phyloP scores from a whole-genome alignment of 225 moss, liverwort and hornwort species.

The Polytrichum commune region DNA sequence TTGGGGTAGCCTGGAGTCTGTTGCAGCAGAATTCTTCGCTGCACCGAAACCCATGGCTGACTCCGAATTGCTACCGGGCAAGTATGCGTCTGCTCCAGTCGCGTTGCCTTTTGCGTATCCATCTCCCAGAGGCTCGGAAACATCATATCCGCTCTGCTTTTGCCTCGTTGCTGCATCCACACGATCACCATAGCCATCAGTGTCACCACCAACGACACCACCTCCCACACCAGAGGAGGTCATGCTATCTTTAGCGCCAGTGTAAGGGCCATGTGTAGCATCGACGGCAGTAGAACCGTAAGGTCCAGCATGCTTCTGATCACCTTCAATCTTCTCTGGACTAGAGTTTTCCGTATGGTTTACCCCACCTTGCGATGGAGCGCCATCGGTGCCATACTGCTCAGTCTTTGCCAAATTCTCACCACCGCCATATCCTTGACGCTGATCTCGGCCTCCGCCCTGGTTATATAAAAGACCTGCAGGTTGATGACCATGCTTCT shows the following conservation, averaged over 20 bases:
- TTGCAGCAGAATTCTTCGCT: too few species aligned
- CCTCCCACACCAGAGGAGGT: background rate
- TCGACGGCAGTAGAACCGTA: background rate
- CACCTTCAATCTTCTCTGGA: too few species aligned
- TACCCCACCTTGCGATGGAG: conserved; percentile 7
- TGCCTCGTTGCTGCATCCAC: too few species aligned
- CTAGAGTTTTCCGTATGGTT: too few species aligned
- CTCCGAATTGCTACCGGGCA: too few species aligned
- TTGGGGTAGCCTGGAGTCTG: too few species aligned
- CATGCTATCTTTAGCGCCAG: too few species aligned
- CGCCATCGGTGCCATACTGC: background rate
- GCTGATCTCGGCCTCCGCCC: background rate
- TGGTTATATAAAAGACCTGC: background rate
- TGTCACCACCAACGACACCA: background rate
- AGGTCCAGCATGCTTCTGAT: too few species aligned
- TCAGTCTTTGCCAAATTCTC: too few species aligned
- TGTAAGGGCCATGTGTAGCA: background rate
- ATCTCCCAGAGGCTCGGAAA: background rate
- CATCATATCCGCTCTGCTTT: background rate
- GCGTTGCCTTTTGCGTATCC: background rate
- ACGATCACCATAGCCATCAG: too few species aligned
- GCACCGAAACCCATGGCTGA: too few species aligned
- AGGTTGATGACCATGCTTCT: background rate
- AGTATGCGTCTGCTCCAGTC: conserved; percentile 7
- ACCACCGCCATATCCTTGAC: too few species aligned